These are phyloP conservation scores for Isoetes engelmannii DNA, from an alignment of 83 land plant genomes.

Conservation along the genomic window DNA sequence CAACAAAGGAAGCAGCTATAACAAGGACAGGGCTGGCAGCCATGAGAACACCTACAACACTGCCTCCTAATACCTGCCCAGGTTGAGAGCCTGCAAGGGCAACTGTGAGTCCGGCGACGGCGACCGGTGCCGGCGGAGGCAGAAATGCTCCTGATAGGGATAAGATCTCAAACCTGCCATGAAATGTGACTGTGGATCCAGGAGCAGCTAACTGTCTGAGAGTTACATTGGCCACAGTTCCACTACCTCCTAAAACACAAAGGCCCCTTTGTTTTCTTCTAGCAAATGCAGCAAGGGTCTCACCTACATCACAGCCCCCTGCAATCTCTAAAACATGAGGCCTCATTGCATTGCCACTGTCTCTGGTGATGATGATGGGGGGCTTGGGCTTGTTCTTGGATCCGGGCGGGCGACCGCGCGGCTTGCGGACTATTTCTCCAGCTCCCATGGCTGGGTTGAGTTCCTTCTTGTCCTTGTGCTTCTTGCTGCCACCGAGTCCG, in stretches of 20 bases:
- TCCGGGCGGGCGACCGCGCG: slow-evolving; percentile 13
- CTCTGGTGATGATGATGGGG: slow-evolving; percentile 16
- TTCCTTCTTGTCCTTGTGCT: slow-evolving; percentile 2
- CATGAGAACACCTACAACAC: slow-evolving; percentile 15
- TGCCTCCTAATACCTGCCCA: slow-evolving; percentile 13
- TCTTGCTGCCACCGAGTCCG: background rate
- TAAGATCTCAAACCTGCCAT: slow-evolving; percentile 13
- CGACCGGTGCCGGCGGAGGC: slow-evolving; percentile 13
- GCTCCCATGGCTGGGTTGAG: background rate
- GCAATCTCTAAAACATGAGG: slow-evolving; percentile 17
- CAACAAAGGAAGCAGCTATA: slow-evolving; percentile 16
- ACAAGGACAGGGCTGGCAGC: slow-evolving; percentile 16
- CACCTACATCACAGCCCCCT: slow-evolving; percentile 15
- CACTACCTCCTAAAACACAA: slow-evolving; percentile 13
- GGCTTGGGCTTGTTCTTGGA: slow-evolving; percentile 19
- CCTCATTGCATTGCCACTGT: slow-evolving; percentile 13
- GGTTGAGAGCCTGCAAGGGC: slow-evolving; percentile 13
- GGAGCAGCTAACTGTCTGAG: slow-evolving; percentile 15
- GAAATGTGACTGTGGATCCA: slow-evolving; percentile 13
- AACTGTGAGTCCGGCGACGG: slow-evolving; percentile 14
- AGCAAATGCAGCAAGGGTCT: slow-evolving; percentile 16
- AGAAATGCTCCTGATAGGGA: slow-evolving; percentile 14
- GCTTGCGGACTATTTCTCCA: slow-evolving; percentile 12
- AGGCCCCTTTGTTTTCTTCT: slow-evolving; percentile 10
- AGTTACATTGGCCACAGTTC: slow-evolving; percentile 14